Percentiles rank a stretch among this genome's conserved stretches.
phyloP scores from a whole-genome alignment of 192 early-diverging fungal species.

The Neocallimastix lanati region DNA sequence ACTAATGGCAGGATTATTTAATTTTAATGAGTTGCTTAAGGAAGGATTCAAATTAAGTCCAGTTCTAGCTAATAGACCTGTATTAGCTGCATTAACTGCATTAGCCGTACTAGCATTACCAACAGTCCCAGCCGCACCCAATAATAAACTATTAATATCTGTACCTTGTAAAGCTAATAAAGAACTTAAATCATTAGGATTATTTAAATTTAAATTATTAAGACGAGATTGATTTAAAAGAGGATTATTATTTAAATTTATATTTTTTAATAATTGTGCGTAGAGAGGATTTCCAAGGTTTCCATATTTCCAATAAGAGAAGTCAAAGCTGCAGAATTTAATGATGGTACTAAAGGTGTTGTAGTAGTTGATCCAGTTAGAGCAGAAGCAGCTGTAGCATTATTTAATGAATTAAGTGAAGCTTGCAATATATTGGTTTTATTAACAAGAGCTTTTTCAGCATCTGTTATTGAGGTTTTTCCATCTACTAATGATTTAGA shows the following conservation, averaged over 20 bases:
- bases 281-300: neutral
- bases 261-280: neutral
- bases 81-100: neutral
- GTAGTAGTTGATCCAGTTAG: neutral
- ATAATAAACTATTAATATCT: neutral
- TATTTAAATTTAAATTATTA: neutral
- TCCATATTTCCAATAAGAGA: no score
- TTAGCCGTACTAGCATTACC: no score
- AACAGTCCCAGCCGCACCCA: neutral
- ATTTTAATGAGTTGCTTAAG: neutral
- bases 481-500: no score
- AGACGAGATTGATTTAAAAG: neutral
- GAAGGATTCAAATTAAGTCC: neutral
- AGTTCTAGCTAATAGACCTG: neutral
- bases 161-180: neutral
- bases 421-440: no score
- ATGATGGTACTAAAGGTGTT: neutral
- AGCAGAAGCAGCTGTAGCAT: no score
- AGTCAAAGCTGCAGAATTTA: neutral
- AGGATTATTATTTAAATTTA: neutral
- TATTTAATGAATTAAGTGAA: no score
- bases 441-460: no score
- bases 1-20: no score
- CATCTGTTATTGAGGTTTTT: no score
- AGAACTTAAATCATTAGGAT: neutral